Evolutionary conservation across 2,329 filamentous ascomycete genomes (phyloP).

Genomic region (Byssothecium circinans): DNA sequence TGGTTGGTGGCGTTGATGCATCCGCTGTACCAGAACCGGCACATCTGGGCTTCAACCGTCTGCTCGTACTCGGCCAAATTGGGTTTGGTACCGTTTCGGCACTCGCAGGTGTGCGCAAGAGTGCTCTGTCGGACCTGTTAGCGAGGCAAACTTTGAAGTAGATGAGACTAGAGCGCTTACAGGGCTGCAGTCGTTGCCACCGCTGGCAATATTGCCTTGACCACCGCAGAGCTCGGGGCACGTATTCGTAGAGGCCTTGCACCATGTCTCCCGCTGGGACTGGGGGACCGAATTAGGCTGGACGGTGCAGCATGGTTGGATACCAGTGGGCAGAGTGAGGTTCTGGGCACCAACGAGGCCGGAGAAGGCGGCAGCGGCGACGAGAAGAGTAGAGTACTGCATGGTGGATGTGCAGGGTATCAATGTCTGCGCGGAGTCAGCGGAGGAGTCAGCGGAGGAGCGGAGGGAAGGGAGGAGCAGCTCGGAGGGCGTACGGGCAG

Average conservation of each 20-base stretch:
- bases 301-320: conserved; percentile 47
- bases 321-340: conserved; percentile 22
- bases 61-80: conserved; percentile 59
- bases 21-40: conserved; percentile 53
- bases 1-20: conserved; percentile 46
- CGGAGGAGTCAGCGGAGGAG: conserved; percentile 18
- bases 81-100: conserved; percentile 57
- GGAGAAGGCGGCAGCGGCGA: conserved; percentile 52
- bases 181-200: conserved; percentile 57
- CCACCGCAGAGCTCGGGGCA: conserved; percentile 63
- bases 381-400: conserved; percentile 51
- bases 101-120: conserved; percentile 61
- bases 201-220: conserved; percentile 42
- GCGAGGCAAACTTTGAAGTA: conserved; percentile 1
- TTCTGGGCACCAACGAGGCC: conserved; percentile 51
- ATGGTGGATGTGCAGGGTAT: conserved; percentile 44
- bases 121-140: conserved; percentile 45
- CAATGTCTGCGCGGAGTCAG: conserved; percentile 41
- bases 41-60: conserved; percentile 64
- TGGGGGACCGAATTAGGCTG: conserved; percentile 45
- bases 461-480: background rate
- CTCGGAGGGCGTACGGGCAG: background rate
- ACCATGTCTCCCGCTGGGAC: conserved; percentile 54
- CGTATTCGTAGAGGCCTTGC: conserved; percentile 59
- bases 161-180: conserved; percentile 47